A percentile compares a stretch with the other conserved stretches of the same genome.
Evolutionary conservation across 345 rosid species (phyloP).

Genomic region (Geranium brycei): DNA sequence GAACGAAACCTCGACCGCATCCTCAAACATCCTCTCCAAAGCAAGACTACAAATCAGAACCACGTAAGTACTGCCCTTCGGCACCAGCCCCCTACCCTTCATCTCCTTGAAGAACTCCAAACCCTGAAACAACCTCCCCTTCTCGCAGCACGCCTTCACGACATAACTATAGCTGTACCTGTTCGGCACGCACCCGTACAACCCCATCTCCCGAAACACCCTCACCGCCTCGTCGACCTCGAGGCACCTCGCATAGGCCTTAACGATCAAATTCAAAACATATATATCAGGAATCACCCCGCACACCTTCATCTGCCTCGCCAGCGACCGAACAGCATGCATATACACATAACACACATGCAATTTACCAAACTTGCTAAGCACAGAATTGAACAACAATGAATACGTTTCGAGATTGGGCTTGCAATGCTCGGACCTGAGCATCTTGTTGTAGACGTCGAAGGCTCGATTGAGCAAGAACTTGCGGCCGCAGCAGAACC

Average conservation of each 20-base stretch:
- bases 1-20: conserved; percentile 36
- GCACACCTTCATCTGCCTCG: conserved; percentile 72
- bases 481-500: conserved; percentile 76
- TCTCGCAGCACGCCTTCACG: conserved; percentile 70
- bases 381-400: conserved; percentile 44
- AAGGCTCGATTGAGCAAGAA: conserved; percentile 60
- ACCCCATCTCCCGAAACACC: conserved; percentile 60
- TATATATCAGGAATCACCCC: conserved; percentile 77
- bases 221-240: conserved; percentile 66
- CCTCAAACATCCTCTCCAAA: conserved; percentile 35
- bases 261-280: conserved; percentile 78
- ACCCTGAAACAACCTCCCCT: conserved; percentile 54
- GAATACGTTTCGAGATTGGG: conserved; percentile 72
- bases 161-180: conserved; percentile 54
- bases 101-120: conserved; percentile 68
- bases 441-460: conserved; percentile 72
- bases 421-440: conserved; percentile 44
- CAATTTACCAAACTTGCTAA: conserved; percentile 62
- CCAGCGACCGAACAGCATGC: conserved; percentile 59
- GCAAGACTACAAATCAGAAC: conserved; percentile 76
- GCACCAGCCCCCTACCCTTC: conserved; percentile 49
- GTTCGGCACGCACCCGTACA: conserved; percentile 76
- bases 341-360: conserved; percentile 64
- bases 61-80: conserved; percentile 51
- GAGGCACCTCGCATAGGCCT: conserved; percentile 62